These are phyloP conservation scores for Hyphodiscus hymeniophilus DNA, from an alignment of 495 filamentous ascomycete species.

Conservation along the genomic window DNA sequence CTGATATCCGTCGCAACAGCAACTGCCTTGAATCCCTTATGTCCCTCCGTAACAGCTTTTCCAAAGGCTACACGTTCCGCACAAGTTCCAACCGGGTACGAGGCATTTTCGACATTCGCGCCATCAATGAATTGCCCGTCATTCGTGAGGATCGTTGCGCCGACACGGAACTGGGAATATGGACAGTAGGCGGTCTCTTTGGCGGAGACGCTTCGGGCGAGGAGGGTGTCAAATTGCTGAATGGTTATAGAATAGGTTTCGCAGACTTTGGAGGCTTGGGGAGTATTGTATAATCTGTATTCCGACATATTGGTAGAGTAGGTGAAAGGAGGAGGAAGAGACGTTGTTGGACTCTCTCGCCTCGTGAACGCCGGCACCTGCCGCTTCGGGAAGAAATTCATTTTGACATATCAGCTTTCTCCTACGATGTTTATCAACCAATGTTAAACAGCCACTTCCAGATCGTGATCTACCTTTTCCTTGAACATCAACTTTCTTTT, in stretches of 20 bases:
- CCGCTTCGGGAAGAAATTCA: too few species aligned
- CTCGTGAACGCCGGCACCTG: neutral
- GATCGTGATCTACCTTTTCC: too few species aligned
- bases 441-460: too few species aligned
- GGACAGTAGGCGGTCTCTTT: conserved; percentile 81
- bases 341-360: neutral
- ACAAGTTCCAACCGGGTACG: conserved; percentile 87
- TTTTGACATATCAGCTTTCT: too few species aligned
- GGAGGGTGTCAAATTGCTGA: conserved; percentile 54
- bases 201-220: conserved; percentile 49
- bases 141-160: conserved; percentile 64
- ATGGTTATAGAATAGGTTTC: conserved; percentile 40
- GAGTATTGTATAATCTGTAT: conserved; percentile 2
- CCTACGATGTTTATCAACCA: too few species aligned
- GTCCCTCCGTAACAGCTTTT: conserved; percentile 66
- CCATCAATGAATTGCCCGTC: conserved; percentile 58
- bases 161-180: conserved; percentile 90
- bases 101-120: conserved; percentile 90
- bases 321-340: neutral
- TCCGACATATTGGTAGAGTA: conserved; percentile 7
- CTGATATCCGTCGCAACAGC: conserved; percentile 78
- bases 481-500: too few species aligned
- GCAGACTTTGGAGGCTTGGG: conserved; percentile 19
- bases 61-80: conserved; percentile 85
- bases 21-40: conserved; percentile 66